Evolutionary conservation across 352 stramenopile species (phyloP), one percentile per base, ranked within the genome.

Genomic region (Phytopythium ostracodes): DNA sequence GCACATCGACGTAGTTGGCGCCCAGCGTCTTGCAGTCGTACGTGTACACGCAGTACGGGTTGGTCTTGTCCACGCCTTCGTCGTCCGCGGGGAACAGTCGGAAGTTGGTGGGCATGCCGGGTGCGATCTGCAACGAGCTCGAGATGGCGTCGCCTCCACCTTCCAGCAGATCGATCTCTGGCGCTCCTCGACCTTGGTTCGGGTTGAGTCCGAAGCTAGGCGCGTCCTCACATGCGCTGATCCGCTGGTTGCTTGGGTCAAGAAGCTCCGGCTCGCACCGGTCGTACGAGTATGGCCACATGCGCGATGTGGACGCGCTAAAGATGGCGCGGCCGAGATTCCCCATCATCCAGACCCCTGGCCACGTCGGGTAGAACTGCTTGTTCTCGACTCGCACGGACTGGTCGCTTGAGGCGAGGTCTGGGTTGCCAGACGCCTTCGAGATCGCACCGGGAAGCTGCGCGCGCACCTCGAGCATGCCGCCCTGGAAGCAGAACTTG

Each of bases 271-370:
- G 65, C 59, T 98, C 82, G 59, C 96, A 99, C 42, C 76, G 75
- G 60, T 98, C 70, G 67, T 98, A 99, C 33, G 86, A 98, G 79
- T 94, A 99, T 1, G 97, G 97, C 96, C 96, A 99, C 65, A 98
- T 93, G 60, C 94, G 93, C 59, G 97, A 96, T 18, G 92, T 98
- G 1, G 87, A 97, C 0, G 79, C 86, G 46, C 95, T 96, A 70
- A 98, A 99, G 22, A 97, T 98, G 2, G 96, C 94, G n/a, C 96
- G 73, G 17, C 91, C 96, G 1, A 99, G 75, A 77, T 98, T 98
- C 9, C 96, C 96, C 52, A 99, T 73, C 63, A 99, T 81, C 96
- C 96, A 99, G 56, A 99, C 91, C 20, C 95, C 96, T 0, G 96
- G 96, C 96, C 96, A 99, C 20, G 82, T 89, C 31, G 84, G 84